Conservation (phyloP, 1,284 basidiomycete genomes). For the Cutaneotrichosporon sp. region DNA sequence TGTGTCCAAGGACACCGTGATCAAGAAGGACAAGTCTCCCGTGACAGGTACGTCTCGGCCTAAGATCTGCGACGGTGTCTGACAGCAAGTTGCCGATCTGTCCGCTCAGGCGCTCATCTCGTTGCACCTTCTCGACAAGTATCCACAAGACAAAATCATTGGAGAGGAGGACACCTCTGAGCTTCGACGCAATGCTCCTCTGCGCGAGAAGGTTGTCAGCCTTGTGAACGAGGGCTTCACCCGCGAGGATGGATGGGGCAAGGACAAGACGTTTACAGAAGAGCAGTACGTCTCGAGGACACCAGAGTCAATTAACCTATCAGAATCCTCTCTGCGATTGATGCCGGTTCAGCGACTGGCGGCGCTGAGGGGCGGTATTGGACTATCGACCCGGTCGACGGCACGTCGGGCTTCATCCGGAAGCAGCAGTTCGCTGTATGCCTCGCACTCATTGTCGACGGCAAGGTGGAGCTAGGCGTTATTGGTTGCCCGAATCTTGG, state of each 20-base stretch:
- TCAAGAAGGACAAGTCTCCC: constrained; percentile 91
- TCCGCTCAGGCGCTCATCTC: constrained; percentile 85
- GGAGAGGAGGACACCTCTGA: constrained; percentile 93
- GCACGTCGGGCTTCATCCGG: constrained; percentile 68
- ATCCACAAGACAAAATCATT: constrained; percentile 82
- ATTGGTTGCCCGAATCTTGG: constrained; percentile 95
- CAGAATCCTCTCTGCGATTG: constrained; percentile 76
- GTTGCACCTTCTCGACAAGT: constrained; percentile 66
- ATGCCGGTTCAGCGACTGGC: constrained; percentile 75
- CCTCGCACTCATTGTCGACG: constrained; percentile 81
- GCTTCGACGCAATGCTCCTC: constrained; percentile 56
- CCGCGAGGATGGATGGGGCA: constrained; percentile 38
- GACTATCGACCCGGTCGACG: constrained; percentile 50
- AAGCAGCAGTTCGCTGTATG: constrained; percentile 98
- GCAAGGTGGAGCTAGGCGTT: constrained; percentile 77
- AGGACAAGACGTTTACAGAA: constrained; percentile 36
- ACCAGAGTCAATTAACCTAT: constrained; percentile 20
- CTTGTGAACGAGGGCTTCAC: constrained; percentile 78
- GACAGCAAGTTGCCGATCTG: constrained; percentile 71
- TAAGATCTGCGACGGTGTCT: constrained; percentile 14
- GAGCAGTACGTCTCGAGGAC: constrained; percentile 57
- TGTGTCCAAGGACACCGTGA: constrained; percentile 78
- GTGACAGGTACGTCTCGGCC: constrained; percentile 67
- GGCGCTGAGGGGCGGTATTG: constrained; percentile 59
- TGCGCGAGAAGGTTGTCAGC: constrained; percentile 67